Evolutionary conservation across 192 early-diverging fungal species (phyloP), one percentile per base, ranked within the genome.

Genomic region (Cetraspora pellucida): DNA sequence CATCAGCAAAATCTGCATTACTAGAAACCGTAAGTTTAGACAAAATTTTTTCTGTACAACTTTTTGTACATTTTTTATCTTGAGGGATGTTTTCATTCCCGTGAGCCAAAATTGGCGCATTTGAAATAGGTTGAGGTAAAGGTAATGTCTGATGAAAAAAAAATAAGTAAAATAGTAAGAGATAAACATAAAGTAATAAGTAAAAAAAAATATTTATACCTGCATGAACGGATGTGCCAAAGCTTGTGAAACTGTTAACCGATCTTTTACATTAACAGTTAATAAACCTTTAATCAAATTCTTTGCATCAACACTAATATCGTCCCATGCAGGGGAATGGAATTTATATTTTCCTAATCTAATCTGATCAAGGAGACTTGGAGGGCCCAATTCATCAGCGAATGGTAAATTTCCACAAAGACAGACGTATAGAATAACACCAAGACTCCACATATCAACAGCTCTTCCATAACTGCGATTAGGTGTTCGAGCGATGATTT

Each of bases 381-480:
- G 9, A 14, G 10, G 31, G 0, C 8, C 55, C 8, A 47, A 8
- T 19, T 55, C 37, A 9, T 43, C 19, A 27, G 2, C 16, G 27
- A 98, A 98, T 30, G 96, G 96, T 27, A 93, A 93, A 77, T 89
- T 92, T 7, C 96, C 94, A 80, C 93, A 96, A 8, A 98, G 85
- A 63, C 92, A 91, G 72, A 96, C 93, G 81, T 97, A 98, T n/a
- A 96, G 88, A 52, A 97, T 95, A 0, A 97, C 96, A 10, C 97
- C 97, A 14, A 96, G 81, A 61, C 93, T 95, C 97, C 97, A 98
- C 85, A 98, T 86, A 77, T 98, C 97, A 14, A 96, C 92, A 49
- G 85, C 87, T 27, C 88, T 85, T 44, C 89, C 86, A 81, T 95
- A 95, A 50, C 81, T 85, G 83, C 86, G 89, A 81, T 77, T 87